Conservation (phyloP, 2,329 filamentous ascomycete genomes). For the Fusarium aywerte region DNA sequence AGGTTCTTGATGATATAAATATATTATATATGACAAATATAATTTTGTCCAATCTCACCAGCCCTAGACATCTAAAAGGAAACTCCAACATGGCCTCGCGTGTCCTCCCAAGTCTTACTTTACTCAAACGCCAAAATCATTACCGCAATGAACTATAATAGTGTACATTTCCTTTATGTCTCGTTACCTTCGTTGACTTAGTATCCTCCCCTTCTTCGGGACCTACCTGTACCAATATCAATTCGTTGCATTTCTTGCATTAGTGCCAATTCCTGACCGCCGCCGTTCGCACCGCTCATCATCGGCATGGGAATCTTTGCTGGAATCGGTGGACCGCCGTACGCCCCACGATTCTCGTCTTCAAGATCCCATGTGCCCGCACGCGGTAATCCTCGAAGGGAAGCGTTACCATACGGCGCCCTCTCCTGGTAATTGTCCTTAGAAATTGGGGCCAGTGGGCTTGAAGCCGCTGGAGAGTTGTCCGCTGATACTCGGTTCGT, state of each 20-base stretch:
- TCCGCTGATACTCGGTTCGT: slow-evolving; percentile 57
- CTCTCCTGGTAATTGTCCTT: slow-evolving; percentile 63
- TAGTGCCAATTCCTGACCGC: slow-evolving; percentile 66
- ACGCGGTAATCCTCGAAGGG: slow-evolving; percentile 54
- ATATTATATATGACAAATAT: slow-evolving; percentile 18
- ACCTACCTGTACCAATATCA: slow-evolving; percentile 71
- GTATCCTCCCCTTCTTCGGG: slow-evolving; percentile 61
- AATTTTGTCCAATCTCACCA: neutral
- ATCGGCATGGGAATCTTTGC: slow-evolving; percentile 74
- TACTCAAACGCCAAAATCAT: slow-evolving; percentile 37
- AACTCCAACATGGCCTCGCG: slow-evolving; percentile 28
- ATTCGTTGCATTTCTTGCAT: slow-evolving; percentile 77
- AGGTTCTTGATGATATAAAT: neutral
- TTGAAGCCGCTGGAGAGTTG: slow-evolving; percentile 53
- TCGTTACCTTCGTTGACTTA: slow-evolving; percentile 44
- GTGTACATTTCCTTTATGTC: slow-evolving; percentile 39
- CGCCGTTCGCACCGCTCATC: slow-evolving; percentile 59
- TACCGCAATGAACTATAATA: slow-evolving; percentile 29
- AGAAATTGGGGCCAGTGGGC: slow-evolving; percentile 64
- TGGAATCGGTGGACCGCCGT: slow-evolving; percentile 68
- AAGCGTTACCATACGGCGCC: slow-evolving; percentile 47
- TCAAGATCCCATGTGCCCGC: slow-evolving; percentile 64
- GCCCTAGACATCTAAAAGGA: slow-evolving; percentile 1
- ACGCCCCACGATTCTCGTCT: slow-evolving; percentile 63
- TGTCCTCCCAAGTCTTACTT: slow-evolving; percentile 13